A percentile compares a stretch with the other conserved stretches of the same genome.
phyloP scores from a whole-genome alignment of 345 rosid species.

The Aethionema arabicum region DNA sequence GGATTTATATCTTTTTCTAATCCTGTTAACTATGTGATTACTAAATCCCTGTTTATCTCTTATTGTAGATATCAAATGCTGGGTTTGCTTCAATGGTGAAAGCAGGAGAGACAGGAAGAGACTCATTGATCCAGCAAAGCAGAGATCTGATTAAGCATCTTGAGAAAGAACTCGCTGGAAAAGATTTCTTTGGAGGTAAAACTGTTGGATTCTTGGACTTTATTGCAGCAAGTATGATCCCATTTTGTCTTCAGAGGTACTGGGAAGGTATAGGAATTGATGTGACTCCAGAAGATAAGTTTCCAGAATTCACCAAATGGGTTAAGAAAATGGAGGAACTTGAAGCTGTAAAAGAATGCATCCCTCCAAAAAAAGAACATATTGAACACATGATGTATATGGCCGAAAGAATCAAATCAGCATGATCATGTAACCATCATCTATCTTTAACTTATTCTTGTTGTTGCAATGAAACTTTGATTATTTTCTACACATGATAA shows the following conservation, averaged over 20 bases:
- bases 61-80: neutral
- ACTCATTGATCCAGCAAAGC: slow-evolving; percentile 17
- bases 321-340: slow-evolving; percentile 20
- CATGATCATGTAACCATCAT: neutral
- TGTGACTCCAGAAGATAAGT: slow-evolving; percentile 21
- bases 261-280: slow-evolving; percentile 29
- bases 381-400: slow-evolving; percentile 12
- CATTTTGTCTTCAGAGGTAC: slow-evolving; percentile 23
- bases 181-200: slow-evolving; percentile 37
- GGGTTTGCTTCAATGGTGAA: slow-evolving; percentile 1
- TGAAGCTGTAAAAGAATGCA: slow-evolving; percentile 21
- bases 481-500: neutral
- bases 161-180: slow-evolving; percentile 30
- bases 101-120: slow-evolving; percentile 11
- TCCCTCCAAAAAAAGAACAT: slow-evolving; percentile 35
- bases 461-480: neutral
- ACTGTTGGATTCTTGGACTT: slow-evolving; percentile 29
- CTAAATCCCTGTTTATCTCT: slow-evolving; percentile 5
- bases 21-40: neutral
- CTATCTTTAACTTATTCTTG: neutral
- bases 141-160: slow-evolving; percentile 11
- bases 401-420: neutral
- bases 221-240: slow-evolving; percentile 23
- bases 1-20: neutral
- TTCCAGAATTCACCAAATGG: slow-evolving; percentile 29